These are phyloP conservation scores for Solanum bukasovii DNA, from an alignment of 257 asterid genomes.

Conservation along the genomic window DNA sequence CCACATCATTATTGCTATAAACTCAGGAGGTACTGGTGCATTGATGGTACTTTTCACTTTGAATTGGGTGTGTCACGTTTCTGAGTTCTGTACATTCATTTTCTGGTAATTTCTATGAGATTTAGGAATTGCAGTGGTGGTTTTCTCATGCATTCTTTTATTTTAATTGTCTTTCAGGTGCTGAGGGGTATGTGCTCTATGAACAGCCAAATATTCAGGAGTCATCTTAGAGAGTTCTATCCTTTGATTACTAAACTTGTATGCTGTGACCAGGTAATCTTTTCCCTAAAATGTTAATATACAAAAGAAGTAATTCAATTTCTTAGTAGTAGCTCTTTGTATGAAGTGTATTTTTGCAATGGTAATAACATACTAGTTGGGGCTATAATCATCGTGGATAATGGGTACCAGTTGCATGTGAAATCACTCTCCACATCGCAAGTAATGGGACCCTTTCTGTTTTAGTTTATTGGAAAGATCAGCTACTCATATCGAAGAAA, in stretches of 20 bases:
- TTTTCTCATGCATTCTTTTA: background rate
- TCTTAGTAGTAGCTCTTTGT: background rate
- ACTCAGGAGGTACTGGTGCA: background rate
- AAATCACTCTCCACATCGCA: background rate
- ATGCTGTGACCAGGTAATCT: constrained; percentile 89
- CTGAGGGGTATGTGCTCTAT: constrained; percentile 76
- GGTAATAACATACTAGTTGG: background rate
- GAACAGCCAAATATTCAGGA: constrained; percentile 69
- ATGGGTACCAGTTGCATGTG: background rate
- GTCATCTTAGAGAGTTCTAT: constrained; percentile 76
- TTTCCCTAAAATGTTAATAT: background rate
- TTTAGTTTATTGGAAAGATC: background rate
- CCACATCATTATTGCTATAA: background rate
- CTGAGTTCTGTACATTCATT: background rate
- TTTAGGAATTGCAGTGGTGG: background rate
- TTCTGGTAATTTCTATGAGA: background rate
- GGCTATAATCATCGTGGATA: background rate
- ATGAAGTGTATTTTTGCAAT: background rate
- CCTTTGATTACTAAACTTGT: constrained; percentile 89
- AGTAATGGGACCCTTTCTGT: background rate
- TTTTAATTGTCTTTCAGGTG: constrained; percentile 49
- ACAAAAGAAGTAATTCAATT: background rate
- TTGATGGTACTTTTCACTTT: background rate
- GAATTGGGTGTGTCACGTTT: background rate
- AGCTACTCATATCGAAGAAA: background rate